Evolutionary conservation across 2,329 filamentous ascomycete species (phyloP), one percentile per base, ranked within the genome.

Genomic region (Xylaria sp.): DNA sequence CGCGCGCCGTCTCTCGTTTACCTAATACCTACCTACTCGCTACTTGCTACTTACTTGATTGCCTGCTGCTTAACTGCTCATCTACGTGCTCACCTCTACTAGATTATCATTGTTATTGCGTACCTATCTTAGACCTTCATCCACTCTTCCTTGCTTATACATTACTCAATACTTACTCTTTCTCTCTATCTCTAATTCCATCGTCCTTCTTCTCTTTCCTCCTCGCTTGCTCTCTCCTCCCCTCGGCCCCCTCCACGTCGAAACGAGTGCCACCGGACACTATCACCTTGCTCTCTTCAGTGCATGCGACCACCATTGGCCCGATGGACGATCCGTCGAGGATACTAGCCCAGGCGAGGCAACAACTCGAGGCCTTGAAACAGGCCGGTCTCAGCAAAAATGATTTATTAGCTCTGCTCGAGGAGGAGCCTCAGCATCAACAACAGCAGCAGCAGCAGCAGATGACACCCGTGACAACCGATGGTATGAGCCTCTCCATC

Each of bases 331-430:
- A 79, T 69, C 76, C 76, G 31, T 78, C 76, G 68, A 73, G 76
- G 67, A 77, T 77, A 67, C 54, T 79, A 51, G 78, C 75, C 52
- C 75, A 77, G 70, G 78, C 77, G 62, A 75, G 77, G 69, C 71
- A 77, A 65, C 77, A 78, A 61, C 74, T 79, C 62, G 77, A 78
- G 65, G 78, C 78, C 69, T 69, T 79, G 57, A 79, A 78, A 68
- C 76, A 79, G 65, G 75, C 77, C n/a, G 78, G 78, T 51, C 74
- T 79, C 9, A 79, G 77, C 62, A 76, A 75, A 59, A 74, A 77
- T 66, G 75, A 73, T 23, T 52, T 79, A 51, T 60, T 78, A 52
- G 77, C 77, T 20, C 69, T 79, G 25, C 61, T 78, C 8, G 74
- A 73, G 46, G 78, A 79, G 57, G 74, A 76, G 18, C 56, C 71